phyloP scores from a whole-genome alignment of 2,329 filamentous ascomycete genomes.

The Venturia carpophila region DNA sequence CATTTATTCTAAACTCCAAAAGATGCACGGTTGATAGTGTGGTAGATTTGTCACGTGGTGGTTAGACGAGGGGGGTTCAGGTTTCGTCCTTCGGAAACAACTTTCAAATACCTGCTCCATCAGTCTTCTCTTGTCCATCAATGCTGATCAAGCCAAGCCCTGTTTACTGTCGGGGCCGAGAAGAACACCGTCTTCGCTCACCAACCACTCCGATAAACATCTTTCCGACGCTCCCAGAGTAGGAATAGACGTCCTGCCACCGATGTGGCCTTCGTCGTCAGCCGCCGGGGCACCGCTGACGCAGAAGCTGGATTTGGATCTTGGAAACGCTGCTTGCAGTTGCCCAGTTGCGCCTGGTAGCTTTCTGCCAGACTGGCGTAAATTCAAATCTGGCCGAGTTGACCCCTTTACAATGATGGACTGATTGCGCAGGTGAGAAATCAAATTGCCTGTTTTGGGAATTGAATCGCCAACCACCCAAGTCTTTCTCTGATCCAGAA shows the following conservation, averaged over 20 bases:
- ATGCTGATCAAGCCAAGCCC: background rate
- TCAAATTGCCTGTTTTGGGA: background rate
- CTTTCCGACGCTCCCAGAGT: background rate
- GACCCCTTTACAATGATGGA: background rate
- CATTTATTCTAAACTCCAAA: background rate
- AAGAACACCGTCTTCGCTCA: background rate
- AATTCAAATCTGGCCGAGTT: background rate
- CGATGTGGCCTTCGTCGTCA: background rate
- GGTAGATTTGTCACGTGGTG: background rate
- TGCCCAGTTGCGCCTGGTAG: too few species aligned
- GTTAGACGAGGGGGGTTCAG: background rate
- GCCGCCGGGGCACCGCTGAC: background rate
- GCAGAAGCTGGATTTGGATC: background rate
- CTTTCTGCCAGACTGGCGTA: background rate
- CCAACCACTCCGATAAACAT: background rate
- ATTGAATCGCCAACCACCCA: background rate
- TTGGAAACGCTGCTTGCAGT: background rate
- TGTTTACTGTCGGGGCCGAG: background rate
- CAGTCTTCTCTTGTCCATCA: constrained; percentile 7
- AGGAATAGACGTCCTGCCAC: background rate
- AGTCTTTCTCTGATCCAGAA: background rate
- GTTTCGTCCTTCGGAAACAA: background rate
- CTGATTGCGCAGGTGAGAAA: too few species aligned
- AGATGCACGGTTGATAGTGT: background rate
- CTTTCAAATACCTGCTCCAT: background rate